Percentiles rank a stretch among this genome's conserved stretches.
These are phyloP conservation scores for Lactarius indigo DNA, from an alignment of 768 basidiomycete genomes.

Conservation along the genomic window DNA sequence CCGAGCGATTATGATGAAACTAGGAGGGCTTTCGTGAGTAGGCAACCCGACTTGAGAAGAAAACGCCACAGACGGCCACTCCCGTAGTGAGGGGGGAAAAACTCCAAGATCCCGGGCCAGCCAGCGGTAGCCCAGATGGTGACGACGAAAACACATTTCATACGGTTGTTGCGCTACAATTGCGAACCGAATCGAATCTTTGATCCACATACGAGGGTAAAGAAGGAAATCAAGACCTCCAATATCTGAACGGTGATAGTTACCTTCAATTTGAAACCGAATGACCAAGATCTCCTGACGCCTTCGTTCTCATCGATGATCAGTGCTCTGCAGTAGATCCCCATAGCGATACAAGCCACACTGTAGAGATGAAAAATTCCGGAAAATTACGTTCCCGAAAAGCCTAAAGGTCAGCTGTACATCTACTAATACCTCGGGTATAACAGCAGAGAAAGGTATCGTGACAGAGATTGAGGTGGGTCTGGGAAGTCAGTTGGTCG, in stretches of 20 bases:
- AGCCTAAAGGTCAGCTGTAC: not conserved
- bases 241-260: not conserved
- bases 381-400: not conserved
- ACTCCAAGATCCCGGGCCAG: too few species aligned
- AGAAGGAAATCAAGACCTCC: too few species aligned
- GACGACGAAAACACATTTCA: too few species aligned
- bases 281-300: not conserved
- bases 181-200: too few species aligned
- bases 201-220: too few species aligned
- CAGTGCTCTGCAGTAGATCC: not conserved
- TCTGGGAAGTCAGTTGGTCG: not conserved
- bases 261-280: not conserved
- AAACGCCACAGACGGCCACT: too few species aligned
- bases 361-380: not conserved
- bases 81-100: too few species aligned
- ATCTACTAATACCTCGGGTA: not conserved
- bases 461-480: not conserved
- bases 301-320: not conserved
- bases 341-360: not conserved
- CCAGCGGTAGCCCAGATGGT: too few species aligned
- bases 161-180: too few species aligned
- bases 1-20: too few species aligned
- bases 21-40: too few species aligned
- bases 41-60: too few species aligned
- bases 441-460: not conserved